Evolutionary conservation across 768 basidiomycete species (phyloP).

Genomic region (Amanita phalloides): DNA sequence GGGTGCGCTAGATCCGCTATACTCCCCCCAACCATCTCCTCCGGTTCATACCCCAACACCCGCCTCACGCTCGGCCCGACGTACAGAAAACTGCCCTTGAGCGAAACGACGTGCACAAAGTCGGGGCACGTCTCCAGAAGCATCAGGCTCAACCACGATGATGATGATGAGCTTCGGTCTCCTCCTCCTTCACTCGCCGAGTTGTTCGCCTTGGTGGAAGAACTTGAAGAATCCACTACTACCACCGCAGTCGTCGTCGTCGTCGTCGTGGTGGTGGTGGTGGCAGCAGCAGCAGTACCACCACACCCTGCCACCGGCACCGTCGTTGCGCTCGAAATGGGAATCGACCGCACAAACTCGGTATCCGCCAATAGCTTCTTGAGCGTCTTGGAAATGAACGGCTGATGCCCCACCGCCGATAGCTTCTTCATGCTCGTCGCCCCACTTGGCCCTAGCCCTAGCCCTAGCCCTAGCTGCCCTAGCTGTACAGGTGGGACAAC

Average conservation of each 20-base stretch:
- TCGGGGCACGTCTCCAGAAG: constrained; percentile 61
- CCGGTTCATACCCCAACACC: constrained; percentile 79
- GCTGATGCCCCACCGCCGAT: constrained; percentile 1
- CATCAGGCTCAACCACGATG: constrained; percentile 40
- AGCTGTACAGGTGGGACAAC: too few species aligned
- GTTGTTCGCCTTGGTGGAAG: too few species aligned
- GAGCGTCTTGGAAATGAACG: constrained; percentile 42
- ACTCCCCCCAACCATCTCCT: constrained; percentile 70
- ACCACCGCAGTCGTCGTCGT: too few species aligned
- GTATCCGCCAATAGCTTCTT: constrained; percentile 35
- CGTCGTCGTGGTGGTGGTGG: too few species aligned
- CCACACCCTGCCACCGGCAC: constrained; percentile 15
- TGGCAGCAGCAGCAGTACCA: too few species aligned
- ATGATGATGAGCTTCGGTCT: too few species aligned
- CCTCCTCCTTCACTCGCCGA: too few species aligned
- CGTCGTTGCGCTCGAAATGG: constrained; percentile 30
- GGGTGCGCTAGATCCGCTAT: constrained; percentile 81
- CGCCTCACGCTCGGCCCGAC: constrained; percentile 72
- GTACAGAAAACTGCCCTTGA: constrained; percentile 90
- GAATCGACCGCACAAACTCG: constrained; percentile 36
- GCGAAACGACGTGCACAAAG: constrained; percentile 82
- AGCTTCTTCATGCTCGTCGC: too few species aligned
- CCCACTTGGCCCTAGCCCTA: too few species aligned
- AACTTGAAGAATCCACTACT: too few species aligned
- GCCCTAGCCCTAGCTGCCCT: too few species aligned